Evolutionary conservation across 2,329 filamentous ascomycete species (phyloP), one percentile per base, ranked within the genome.

Genomic region (Trichoderma sp.): DNA sequence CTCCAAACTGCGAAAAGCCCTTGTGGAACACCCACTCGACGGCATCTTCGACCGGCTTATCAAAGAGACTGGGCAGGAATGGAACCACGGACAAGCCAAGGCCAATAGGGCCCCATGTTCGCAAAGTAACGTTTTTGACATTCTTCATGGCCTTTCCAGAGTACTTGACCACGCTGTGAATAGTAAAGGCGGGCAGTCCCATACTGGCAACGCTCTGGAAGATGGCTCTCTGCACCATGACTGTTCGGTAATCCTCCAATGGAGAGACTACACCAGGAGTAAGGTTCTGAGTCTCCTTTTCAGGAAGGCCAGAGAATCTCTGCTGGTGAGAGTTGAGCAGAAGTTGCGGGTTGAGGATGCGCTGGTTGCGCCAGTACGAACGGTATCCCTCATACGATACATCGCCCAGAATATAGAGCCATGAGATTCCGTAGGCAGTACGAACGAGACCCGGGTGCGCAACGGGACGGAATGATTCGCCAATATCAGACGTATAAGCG

Each of bases 311-410:
- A 0, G 84, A 81, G 5, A 82, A 73, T 73, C 84, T 84, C 74
- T 85, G 81, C 74, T 86, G 82, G 16, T 79, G 81, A 8, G 81
- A 78, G 3, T 83, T 84, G 29, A 89, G 81, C 71, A 88, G 84
- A 14, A 90, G 78, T 11, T 89, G 84, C 0, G 93, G 93, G 74
- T 94, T 87, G 27, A 94, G 81, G 0, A 88, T 85, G 49, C 87
- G 87, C 79, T 96, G 92, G 78, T 99, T 98, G 68, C 92, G 88
- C 79, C 92, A 87, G 79, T 97, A 98, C 8, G 95, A 91, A 78
- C 97, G 97, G 84, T 97, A 98, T 6, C 96, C 95, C 80, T 99
- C 96, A 77, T 97, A 91, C 40, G 87, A 86, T 59, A 98, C 95
- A 77, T 99, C 96, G 60, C 96, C 95, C 16, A 94, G 81, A 27